These are phyloP conservation scores for Coprinopsis strossmayeri DNA, from an alignment of 768 basidiomycete genomes.

Conservation along the genomic window DNA sequence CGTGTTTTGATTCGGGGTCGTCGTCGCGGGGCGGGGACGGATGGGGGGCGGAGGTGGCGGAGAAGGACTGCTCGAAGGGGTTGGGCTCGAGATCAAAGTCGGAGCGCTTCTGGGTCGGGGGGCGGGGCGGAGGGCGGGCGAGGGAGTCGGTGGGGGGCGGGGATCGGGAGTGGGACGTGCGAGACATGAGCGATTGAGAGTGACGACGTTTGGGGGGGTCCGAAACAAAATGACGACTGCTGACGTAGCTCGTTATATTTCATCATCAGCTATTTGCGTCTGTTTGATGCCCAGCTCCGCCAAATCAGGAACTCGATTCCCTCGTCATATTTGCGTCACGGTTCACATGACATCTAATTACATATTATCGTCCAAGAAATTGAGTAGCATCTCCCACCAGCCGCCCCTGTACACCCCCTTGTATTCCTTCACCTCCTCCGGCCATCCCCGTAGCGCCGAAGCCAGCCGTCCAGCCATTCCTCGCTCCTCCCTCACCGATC, in stretches of 20 bases:
- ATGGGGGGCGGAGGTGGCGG: conserved; percentile 43
- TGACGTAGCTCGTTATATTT: conserved; percentile 46
- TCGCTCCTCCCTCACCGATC: conserved; percentile 43
- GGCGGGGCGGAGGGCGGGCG: conserved; percentile 13
- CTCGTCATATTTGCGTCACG: conserved; percentile 22
- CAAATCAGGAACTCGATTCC: too few species aligned
- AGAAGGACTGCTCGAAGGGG: conserved; percentile 94
- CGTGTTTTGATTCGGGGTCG: conserved; percentile 25
- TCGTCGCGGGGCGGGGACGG: conserved; percentile 23
- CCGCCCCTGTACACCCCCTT: conserved; percentile 30
- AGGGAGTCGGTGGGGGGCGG: conserved; percentile 14
- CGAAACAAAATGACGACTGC: conserved; percentile 42
- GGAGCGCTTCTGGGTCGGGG: conserved; percentile 45
- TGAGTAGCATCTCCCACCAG: conserved; percentile 26
- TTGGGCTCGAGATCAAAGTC: conserved; percentile 81
- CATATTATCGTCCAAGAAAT: conserved; percentile 25
- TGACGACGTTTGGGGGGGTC: conserved; percentile 27
- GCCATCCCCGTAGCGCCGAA: conserved; percentile 60
- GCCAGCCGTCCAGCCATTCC: conserved; percentile 59
- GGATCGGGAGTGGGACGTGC: conserved; percentile 30
- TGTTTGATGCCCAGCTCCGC: too few species aligned
- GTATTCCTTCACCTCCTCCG: conserved; percentile 50
- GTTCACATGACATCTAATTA: too few species aligned
- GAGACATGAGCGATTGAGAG: conserved; percentile 31
- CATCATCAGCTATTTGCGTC: conserved; percentile 26